Percentiles rank a stretch among this genome's conserved stretches.
Conservation (phyloP, 345 rosid genomes). For the Arabidopsis arenosa region DNA sequence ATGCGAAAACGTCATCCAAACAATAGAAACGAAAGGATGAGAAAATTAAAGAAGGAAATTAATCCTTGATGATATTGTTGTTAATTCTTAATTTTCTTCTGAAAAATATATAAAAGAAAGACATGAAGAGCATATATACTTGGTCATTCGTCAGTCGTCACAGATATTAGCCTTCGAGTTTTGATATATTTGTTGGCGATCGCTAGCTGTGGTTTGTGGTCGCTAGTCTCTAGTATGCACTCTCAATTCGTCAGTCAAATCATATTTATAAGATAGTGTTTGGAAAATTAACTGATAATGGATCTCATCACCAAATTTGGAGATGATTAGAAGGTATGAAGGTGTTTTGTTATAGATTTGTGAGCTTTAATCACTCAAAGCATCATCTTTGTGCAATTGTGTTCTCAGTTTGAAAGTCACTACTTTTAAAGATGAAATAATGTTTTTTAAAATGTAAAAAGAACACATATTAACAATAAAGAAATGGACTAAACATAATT, state of each 20-base stretch:
- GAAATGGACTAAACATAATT: neutral
- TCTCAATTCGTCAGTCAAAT: neutral
- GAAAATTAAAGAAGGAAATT: no score
- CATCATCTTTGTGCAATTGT: neutral
- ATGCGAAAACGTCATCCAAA: no score
- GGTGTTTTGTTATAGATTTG: neutral
- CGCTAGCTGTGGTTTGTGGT: neutral
- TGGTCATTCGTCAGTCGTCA: neutral
- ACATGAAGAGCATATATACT: no score
- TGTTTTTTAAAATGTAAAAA: neutral
- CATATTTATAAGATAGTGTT: neutral
- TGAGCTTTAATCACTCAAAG: constrained; percentile 3
- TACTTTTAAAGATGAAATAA: neutral
- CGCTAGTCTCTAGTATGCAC: neutral
- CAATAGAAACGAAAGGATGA: no score
- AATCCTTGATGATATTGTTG: no score
- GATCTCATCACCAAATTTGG: neutral
- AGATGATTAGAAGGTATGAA: neutral
- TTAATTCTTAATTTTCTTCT: no score
- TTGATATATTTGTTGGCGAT: neutral
- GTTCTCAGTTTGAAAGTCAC: neutral
- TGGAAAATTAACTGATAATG: neutral
- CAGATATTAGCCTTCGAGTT: neutral
- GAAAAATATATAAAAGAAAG: no score
- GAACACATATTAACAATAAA: neutral